phyloP scores from a whole-genome alignment of 192 early-diverging fungal species.

The Backusella sp. region DNA sequence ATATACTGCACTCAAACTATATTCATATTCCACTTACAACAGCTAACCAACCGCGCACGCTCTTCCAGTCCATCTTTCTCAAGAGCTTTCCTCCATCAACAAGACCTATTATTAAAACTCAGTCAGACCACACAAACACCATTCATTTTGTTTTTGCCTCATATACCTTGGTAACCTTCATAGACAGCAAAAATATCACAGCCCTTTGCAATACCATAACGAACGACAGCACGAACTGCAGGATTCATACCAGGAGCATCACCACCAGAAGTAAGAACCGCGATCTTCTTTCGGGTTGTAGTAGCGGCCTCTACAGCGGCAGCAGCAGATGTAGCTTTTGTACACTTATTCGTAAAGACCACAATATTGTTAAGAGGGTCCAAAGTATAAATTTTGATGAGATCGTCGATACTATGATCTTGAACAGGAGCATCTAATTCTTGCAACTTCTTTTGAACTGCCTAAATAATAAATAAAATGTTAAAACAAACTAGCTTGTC shows the following conservation, averaged over 20 bases:
- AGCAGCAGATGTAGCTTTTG: not conserved
- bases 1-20: not conserved
- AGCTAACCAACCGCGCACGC: slow-evolving; percentile 84
- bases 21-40: slow-evolving; percentile 42
- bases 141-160: not conserved
- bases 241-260: slow-evolving; percentile 98
- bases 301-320: slow-evolving; percentile 10
- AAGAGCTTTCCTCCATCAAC: slow-evolving; percentile 92
- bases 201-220: slow-evolving; percentile 80
- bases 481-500: not conserved
- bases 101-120: slow-evolving; percentile 55
- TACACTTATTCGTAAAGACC: slow-evolving; percentile 56
- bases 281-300: slow-evolving; percentile 70
- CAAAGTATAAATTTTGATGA: slow-evolving; percentile 46
- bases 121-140: not conserved
- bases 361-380: slow-evolving; percentile 86
- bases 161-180: slow-evolving; percentile 89
- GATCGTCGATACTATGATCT: not conserved
- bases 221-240: slow-evolving; percentile 88
- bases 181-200: slow-evolving; percentile 89
- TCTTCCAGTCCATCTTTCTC: slow-evolving; percentile 80
- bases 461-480: slow-evolving; percentile 13
- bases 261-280: slow-evolving; percentile 91
- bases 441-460: slow-evolving; percentile 34
- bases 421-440: slow-evolving; percentile 42